Evolutionary conservation across 768 basidiomycete species (phyloP), one percentile per base, ranked within the genome.

Genomic region (Hygrocybe punicea): DNA sequence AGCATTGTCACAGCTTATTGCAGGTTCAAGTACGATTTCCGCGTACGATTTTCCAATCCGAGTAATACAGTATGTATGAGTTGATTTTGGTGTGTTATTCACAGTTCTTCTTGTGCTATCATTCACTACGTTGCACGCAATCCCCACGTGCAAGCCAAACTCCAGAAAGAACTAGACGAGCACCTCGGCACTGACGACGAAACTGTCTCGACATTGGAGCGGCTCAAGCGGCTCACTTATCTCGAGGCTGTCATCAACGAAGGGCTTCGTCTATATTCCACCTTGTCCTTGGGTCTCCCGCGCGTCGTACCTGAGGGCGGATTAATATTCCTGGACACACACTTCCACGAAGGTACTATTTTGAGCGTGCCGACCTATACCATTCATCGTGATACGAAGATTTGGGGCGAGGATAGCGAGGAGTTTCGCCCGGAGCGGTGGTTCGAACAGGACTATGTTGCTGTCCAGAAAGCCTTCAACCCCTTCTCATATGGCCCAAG

Each of bases 21-120:
- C 91, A 6, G 93, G 93, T 1, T 89, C 87, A 3, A 94, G 96
- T 65, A 97, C 93, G 1, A 96, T 93, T 0, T 93, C 93, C 46
- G 96, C 95, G 90, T 91, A 62, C 58, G 86, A 66, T 16, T 19
- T 42, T 34, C 8, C 8, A 4, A 29, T 29, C 8, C 29, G 29
- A 29, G 29, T 29, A 29, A 29, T 8, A 29, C 8, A 29, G 4
- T 6, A 21, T 29, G 8, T 29, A n/a, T n/a, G n/a, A 29, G 29
- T 8, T 29, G 8, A 29, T 29, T 8, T 4, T 29, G 29, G 29
- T 4, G 29, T 8, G 29, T 29, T 8, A 29, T 29, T 55, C 35
- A 2, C 57, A 93, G 91, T 75, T 93, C 92, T 16, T 90, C 90
- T 4, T 93, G 91, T 63, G 93, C 92, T 10, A 93, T 95, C 66